phyloP scores from a whole-genome alignment of 2,329 filamentous ascomycete species.

The Amauroascus verrucosus region DNA sequence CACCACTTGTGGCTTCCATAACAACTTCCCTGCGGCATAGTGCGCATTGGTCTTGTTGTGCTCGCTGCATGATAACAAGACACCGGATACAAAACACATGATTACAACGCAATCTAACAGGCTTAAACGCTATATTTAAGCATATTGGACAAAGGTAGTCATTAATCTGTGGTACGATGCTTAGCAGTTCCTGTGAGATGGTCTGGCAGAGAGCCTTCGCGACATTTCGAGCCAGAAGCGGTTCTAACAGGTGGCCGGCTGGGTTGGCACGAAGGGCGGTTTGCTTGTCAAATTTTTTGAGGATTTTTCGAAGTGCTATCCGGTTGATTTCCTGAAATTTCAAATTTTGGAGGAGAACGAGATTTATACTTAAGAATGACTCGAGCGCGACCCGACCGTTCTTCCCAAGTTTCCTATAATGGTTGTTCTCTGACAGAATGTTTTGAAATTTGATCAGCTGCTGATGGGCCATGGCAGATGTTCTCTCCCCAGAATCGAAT shows the following conservation, averaged over 20 bases:
- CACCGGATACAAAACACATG: conserved; percentile 80
- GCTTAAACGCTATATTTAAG: conserved; percentile 67
- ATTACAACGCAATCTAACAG: conserved; percentile 62
- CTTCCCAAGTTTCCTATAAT: conserved; percentile 47
- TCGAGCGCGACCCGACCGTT: conserved; percentile 56
- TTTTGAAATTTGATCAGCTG: conserved; percentile 62
- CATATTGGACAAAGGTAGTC: conserved; percentile 78
- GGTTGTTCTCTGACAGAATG: conserved; percentile 42
- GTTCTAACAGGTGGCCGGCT: conserved; percentile 50
- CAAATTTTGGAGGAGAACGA: conserved; percentile 64
- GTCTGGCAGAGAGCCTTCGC: conserved; percentile 66
- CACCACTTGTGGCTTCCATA: conserved; percentile 56
- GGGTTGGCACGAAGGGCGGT: conserved; percentile 61
- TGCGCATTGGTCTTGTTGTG: conserved; percentile 59
- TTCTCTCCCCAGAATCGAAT: conserved; percentile 56
- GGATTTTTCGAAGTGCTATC: conserved; percentile 66
- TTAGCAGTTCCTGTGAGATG: conserved; percentile 61
- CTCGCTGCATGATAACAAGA: conserved; percentile 66
- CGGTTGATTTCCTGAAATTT: conserved; percentile 79
- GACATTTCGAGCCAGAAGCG: conserved; percentile 55
- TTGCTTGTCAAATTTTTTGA: conserved; percentile 86
- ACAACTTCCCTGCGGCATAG: conserved; percentile 65
- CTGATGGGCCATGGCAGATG: conserved; percentile 54
- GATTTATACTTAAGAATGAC: conserved; percentile 63
- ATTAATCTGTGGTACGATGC: conserved; percentile 67